Base-by-base conservation (phyloP, 116 monocot species). In the Posidonia oceanica region DNA sequence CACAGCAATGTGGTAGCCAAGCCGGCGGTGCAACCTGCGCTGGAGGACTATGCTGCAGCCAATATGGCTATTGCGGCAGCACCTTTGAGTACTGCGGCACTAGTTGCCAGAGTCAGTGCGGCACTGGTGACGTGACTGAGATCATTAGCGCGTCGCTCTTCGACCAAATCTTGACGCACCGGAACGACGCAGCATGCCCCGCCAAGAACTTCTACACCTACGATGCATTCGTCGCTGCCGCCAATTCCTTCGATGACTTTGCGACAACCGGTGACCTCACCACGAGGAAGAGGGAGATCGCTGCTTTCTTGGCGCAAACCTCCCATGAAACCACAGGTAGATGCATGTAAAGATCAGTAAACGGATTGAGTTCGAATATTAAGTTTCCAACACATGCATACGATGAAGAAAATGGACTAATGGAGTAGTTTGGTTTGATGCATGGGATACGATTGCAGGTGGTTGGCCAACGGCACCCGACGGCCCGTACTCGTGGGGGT, bases 291-390 rank as follows among this genome's bases (percentile, higher is more conserved):
- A 69, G 81, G 57, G 85, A 85, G 73, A 69, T 85, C 29, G 85
- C 85, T 12, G 85, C 81, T 20, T 84, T 84, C 75, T 73, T 84
- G 16, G 84, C 56, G 3, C 81, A 84, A 72, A 83, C 83, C 23
- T 83, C 83, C 1, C 79, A 84, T 14, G 81, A 84, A 22, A 81
- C 77, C 23, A 81, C 81, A 4, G 80, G 80, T 81, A 3, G 13
- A 42, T n/a, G n/a, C n/a, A n/a, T n/a, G n/a, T n/a, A n/a, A n/a
- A n/a, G n/a, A n/a, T n/a, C n/a, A n/a, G n/a, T n/a, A n/a, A n/a
- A n/a, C n/a, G n/a, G n/a, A n/a, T n/a, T n/a, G n/a, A n/a, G n/a
- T n/a, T n/a, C n/a, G n/a, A n/a, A n/a, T n/a, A n/a, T n/a, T n/a
- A n/a, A n/a, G n/a, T n/a, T n/a, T n/a, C n/a, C n/a, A n/a, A n/a